Conservation (phyloP, 2,329 filamentous ascomycete genomes). For the Moelleriella libera region DNA sequence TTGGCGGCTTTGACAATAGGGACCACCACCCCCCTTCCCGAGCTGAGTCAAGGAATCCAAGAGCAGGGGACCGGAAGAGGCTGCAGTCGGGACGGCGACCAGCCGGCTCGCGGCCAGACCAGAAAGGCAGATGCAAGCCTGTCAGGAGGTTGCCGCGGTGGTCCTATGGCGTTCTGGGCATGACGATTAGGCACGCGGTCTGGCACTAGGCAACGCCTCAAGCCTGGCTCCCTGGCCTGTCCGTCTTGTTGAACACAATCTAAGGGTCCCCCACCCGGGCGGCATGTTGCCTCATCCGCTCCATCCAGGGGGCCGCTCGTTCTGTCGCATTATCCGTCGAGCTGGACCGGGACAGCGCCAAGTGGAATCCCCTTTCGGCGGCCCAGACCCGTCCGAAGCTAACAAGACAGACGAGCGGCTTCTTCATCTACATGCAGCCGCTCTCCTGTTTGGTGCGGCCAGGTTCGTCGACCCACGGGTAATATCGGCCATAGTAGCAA, state of each 20-base stretch:
- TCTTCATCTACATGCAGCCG: background rate
- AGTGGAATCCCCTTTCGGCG: background rate
- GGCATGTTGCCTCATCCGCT: background rate
- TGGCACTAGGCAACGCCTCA: background rate
- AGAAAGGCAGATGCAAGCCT: slow-evolving; percentile 1
- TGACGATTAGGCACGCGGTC: background rate
- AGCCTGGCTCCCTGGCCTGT: background rate
- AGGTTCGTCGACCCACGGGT: background rate
- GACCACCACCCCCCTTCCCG: too few species aligned
- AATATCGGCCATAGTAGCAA: background rate
- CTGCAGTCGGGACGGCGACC: slow-evolving; percentile 3
- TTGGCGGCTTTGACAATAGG: too few species aligned
- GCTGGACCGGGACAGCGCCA: background rate
- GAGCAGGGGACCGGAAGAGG: slow-evolving; percentile 1
- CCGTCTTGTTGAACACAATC: background rate
- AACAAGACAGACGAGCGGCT: background rate
- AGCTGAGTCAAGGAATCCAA: slow-evolving; percentile 1
- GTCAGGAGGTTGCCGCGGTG: background rate
- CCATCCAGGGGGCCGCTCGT: background rate
- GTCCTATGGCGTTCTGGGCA: background rate
- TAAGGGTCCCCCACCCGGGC: too few species aligned
- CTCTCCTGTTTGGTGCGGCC: background rate
- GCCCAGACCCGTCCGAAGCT: background rate
- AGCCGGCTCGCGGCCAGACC: slow-evolving; percentile 5
- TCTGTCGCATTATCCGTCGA: slow-evolving; percentile 1